phyloP scores from a whole-genome alignment of 441 rosid genomes.

The Mallotus japonicus region DNA sequence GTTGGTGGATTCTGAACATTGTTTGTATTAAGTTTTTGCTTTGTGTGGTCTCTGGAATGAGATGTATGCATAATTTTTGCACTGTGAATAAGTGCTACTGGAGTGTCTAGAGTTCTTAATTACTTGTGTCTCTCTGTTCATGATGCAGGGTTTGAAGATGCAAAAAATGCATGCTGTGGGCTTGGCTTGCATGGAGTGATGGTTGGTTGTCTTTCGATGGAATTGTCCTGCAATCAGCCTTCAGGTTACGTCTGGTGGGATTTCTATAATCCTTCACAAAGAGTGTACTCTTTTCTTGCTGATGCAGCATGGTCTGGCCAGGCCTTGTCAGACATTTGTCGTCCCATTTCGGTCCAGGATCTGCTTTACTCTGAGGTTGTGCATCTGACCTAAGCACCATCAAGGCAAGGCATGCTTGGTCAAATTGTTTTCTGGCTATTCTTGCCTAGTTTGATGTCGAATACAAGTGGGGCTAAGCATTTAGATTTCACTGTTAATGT shows the following conservation, averaged over 20 bases:
- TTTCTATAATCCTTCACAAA: slow-evolving; percentile 55
- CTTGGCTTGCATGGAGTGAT: slow-evolving; percentile 40
- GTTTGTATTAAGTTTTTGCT: background rate
- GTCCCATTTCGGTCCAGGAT: slow-evolving; percentile 34
- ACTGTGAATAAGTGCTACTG: background rate
- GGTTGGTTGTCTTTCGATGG: slow-evolving; percentile 53
- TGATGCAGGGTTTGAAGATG: slow-evolving; percentile 46
- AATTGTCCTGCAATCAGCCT: slow-evolving; percentile 49
- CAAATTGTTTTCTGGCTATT: background rate
- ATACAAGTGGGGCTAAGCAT: too few relatives aligned
- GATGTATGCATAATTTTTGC: background rate
- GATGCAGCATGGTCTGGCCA: slow-evolving; percentile 54
- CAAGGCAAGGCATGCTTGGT: background rate
- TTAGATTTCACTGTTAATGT: background rate
- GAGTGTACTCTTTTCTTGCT: slow-evolving; percentile 49
- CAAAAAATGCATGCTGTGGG: slow-evolving; percentile 52
- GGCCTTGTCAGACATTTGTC: slow-evolving; percentile 38
- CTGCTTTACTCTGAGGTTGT: slow-evolving; percentile 24
- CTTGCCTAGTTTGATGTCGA: background rate
- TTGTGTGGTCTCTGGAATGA: background rate
- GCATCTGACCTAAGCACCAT: slow-evolving; percentile 6
- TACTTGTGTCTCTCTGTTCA: background rate
- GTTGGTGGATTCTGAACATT: background rate
- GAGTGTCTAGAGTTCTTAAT: background rate
- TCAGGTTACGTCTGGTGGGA: slow-evolving; percentile 66